Evolutionary conservation across 1,284 basidiomycete genomes (phyloP), one percentile per base, ranked within the genome.

Genomic region (Trichosporon sp.): DNA sequence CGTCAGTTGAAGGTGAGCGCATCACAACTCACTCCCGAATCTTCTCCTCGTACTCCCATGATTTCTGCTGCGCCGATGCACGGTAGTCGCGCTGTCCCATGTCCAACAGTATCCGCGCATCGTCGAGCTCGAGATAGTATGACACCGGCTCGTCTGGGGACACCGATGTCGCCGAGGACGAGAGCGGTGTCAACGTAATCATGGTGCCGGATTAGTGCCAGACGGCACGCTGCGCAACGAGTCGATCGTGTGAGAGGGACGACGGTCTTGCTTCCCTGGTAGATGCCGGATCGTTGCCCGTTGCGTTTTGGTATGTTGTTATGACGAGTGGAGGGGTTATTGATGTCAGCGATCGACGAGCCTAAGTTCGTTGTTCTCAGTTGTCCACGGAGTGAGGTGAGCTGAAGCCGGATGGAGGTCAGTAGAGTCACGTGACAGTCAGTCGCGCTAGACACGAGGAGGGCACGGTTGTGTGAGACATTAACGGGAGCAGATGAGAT

Each of bases 101-200:
- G 85, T 99, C 97, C 70, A 99, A 88, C 40, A 99, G 88, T 77
- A 99, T 94, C 68, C 90, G 89, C 32, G 97, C 91, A 84, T 96
- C 93, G 86, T 99, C 97, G 71, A 99, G 90, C 81, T 98, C 92
- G 26, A 99, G 88, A 54, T 98, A 86, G 83, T 98, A 98, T 37
- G 81, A 84, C 61, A 85, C 76, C 21, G 85, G 84, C 67, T 82
- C 80, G 5, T 89, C 89, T 68, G 87, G 86, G 1, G 89, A 87
- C 0, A 83, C 79, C 1, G 90, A 89, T 68, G 88, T 87, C 54
- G 92, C 92, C 65, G 92, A 90, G 43, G 94, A 92, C 35, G 92
- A 91, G 54, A 96, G 86, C 1, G 93, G 92, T n/a, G 91, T 94
- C 83, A 96, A 93, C 40, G 92, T 95, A 85, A 96, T 93, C 93